Conservation (phyloP, 768 basidiomycete species). For the Daedaleopsis nitida region DNA sequence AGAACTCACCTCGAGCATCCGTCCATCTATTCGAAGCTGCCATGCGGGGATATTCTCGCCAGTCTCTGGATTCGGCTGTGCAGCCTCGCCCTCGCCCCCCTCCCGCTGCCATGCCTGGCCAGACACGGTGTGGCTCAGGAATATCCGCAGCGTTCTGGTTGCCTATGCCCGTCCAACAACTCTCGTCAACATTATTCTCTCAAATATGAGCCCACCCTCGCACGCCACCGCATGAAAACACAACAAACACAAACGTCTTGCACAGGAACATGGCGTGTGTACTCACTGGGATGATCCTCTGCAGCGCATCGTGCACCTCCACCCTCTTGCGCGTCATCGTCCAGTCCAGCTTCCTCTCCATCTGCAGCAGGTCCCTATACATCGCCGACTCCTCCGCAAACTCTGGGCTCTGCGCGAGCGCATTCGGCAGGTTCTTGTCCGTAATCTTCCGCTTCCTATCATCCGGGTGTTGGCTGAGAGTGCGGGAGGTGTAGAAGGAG, state of each 20-base stretch:
- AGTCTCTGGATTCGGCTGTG: constrained; percentile 67
- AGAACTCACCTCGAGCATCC: constrained; percentile 68
- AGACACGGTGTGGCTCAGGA: constrained; percentile 85
- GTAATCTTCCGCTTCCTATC: constrained; percentile 75
- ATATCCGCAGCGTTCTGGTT: constrained; percentile 81
- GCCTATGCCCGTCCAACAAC: constrained; percentile 50
- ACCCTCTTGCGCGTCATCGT: constrained; percentile 88
- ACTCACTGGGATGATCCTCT: constrained; percentile 68
- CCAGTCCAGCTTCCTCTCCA: constrained; percentile 94
- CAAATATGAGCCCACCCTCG: neutral
- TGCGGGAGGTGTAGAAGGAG: constrained; percentile 11
- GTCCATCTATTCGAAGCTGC: constrained; percentile 85
- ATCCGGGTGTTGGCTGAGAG: constrained; percentile 16
- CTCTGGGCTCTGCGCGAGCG: constrained; percentile 69
- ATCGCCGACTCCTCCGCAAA: constrained; percentile 79
- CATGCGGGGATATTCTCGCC: constrained; percentile 91
- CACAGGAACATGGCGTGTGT: too few relatives aligned
- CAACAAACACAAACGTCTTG: neutral
- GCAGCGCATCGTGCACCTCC: constrained; percentile 88
- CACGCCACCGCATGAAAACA: neutral
- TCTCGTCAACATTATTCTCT: neutral
- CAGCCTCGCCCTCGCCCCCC: constrained; percentile 36
- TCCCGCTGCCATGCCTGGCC: constrained; percentile 84
- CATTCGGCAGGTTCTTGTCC: constrained; percentile 78
- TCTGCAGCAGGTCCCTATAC: constrained; percentile 83